Evolutionary conservation across 225 moss, liverwort and hornwort species (phyloP), one percentile per base, ranked within the genome.

Genomic region (Marchantia polymorpha): DNA sequence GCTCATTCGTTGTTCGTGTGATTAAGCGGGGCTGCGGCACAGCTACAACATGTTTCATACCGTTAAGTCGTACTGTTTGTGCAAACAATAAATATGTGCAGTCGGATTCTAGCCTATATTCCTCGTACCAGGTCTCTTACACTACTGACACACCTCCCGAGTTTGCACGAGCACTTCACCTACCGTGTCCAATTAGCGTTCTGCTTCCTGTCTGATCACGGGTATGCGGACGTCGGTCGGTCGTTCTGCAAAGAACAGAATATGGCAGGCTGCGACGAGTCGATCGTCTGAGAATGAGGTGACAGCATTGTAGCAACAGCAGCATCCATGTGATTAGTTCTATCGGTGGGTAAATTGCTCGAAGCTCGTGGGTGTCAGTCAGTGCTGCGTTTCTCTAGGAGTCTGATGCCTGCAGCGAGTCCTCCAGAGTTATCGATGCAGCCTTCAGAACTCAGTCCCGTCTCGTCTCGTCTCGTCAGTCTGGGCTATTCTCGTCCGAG

Each of bases 1-100:
- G 71, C 49, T 71, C 71, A 49, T 71, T 50, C 71, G 71, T 50
- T 50, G 49, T 48, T 71, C 71, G 71, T 71, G 71, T 23, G 71
- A 49, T 48, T 22, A 22, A 70, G 19, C 3, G 39, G 69, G 17
- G n/a, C n/a, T 1, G 65, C 12, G 65, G 0, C 6, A 19, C 65
- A 65, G 65, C 27, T 65, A 65, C 15, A 15, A 60, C 12, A 1
- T 26, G 65, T 65, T 64, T 26, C 8, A 7, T 64, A 64, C 64
- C 64, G 8, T 9, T 26, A 10, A 26, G 25, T 25, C 25, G 25
- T 64, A 64, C 64, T 64, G 64, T 9, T 26, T 25, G 22, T 22
- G 19, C 19, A 15, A 39, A 39, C 39, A 39, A 39, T 39, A 39
- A 39, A 20, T 59, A 59, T 20, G 22, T 9, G 22, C 23, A 23